These are phyloP conservation scores for Diphasiastrum complanatum DNA, from an alignment of 83 land plant species.

Conservation along the genomic window DNA sequence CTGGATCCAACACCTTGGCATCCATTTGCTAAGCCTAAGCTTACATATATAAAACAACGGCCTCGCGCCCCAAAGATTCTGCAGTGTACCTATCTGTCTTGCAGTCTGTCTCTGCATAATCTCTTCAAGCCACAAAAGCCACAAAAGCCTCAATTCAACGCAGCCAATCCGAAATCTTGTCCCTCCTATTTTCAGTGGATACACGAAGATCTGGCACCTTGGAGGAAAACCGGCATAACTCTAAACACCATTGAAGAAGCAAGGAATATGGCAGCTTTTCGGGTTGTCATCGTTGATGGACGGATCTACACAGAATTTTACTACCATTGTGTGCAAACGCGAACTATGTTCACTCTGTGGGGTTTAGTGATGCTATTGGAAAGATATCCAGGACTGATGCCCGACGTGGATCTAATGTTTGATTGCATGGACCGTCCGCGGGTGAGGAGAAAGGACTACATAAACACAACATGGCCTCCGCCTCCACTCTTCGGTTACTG, in stretches of 20 bases:
- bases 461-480: slow-evolving; percentile 12
- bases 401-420: slow-evolving; percentile 66
- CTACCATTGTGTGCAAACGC: slow-evolving; percentile 35
- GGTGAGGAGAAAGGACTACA: slow-evolving; percentile 6
- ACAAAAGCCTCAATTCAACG: background rate
- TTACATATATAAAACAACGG: background rate
- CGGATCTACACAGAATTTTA: slow-evolving; percentile 36
- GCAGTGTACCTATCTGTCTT: slow-evolving; percentile 14
- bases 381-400: slow-evolving; percentile 49
- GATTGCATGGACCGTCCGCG: slow-evolving; percentile 50
- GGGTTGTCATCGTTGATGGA: slow-evolving; percentile 37
- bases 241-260: slow-evolving; percentile 36
- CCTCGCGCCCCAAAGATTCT: slow-evolving; percentile 16
- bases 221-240: slow-evolving; percentile 50
- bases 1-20: slow-evolving; percentile 76
- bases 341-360: slow-evolving; percentile 54
- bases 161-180: slow-evolving; percentile 16
- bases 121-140: background rate
- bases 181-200: slow-evolving; percentile 65
- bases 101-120: background rate
- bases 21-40: slow-evolving; percentile 21
- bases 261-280: slow-evolving; percentile 28
- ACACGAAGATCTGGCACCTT: slow-evolving; percentile 53
- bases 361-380: slow-evolving; percentile 54
- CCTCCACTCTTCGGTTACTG: slow-evolving; percentile 60